Percentiles rank a stretch among this genome's conserved stretches.
Conservation (phyloP, 768 basidiomycete genomes). For the Calocybe cyanea region DNA sequence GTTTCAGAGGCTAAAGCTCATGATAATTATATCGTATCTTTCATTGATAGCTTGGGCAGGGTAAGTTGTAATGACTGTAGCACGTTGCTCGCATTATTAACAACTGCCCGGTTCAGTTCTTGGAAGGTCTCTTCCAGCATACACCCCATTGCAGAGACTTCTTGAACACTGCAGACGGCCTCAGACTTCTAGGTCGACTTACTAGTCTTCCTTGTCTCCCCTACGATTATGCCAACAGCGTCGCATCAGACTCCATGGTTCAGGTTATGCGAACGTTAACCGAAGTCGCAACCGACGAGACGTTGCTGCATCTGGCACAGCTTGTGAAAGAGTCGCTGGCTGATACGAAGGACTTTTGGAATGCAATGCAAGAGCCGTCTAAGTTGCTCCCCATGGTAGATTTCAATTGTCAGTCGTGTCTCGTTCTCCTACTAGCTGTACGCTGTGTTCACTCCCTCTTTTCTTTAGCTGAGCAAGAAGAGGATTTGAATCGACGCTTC, state of each 20-base stretch:
- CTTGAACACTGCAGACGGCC: constrained; percentile 66
- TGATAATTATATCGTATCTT: constrained; percentile 74
- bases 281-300: constrained; percentile 78
- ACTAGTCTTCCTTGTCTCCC: constrained; percentile 85
- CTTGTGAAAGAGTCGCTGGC: constrained; percentile 68
- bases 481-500: constrained; percentile 59
- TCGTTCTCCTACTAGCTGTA: constrained; percentile 3
- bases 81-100: background rate
- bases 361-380: constrained; percentile 44
- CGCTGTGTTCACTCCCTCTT: constrained; percentile 5
- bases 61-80: constrained; percentile 36
- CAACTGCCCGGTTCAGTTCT: constrained; percentile 51
- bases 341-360: constrained; percentile 74
- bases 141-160: constrained; percentile 88
- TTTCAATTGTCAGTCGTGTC: constrained; percentile 33
- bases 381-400: constrained; percentile 67
- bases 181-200: constrained; percentile 70
- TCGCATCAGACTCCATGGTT: constrained; percentile 82
- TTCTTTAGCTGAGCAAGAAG: constrained; percentile 39
- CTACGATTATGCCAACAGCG: constrained; percentile 81
- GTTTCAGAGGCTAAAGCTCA: constrained; percentile 43
- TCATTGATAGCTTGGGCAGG: constrained; percentile 74
- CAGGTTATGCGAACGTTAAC: constrained; percentile 77
- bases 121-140: constrained; percentile 94
- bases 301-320: constrained; percentile 64